Percentiles rank a stretch among this genome's conserved stretches.
Evolutionary conservation across 2,329 filamentous ascomycete species (phyloP).

Genomic region (Scedosporium aurantiacum): DNA sequence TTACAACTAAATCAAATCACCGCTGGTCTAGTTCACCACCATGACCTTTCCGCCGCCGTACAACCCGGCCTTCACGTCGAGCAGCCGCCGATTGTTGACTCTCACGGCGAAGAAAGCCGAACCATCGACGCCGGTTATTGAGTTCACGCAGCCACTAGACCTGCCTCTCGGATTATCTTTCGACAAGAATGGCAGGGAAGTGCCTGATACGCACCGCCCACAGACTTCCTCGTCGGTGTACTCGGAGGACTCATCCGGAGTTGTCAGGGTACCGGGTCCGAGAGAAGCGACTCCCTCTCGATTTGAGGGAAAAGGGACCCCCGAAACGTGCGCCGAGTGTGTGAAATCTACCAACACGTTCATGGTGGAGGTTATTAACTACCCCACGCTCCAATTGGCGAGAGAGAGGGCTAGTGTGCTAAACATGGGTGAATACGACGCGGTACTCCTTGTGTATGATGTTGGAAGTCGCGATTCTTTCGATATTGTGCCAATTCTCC

Average conservation of each 20-base stretch:
- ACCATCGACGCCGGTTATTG: neutral
- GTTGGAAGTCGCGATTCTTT: conserved; percentile 14
- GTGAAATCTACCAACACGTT: neutral
- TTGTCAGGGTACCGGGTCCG: neutral
- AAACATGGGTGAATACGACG: conserved; percentile 16
- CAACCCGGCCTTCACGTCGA: conserved; percentile 18
- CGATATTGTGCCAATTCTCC: conserved; percentile 10
- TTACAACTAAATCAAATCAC: neutral
- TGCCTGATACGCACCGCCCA: neutral
- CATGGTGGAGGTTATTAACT: conserved; percentile 19
- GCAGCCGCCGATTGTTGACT: conserved; percentile 17
- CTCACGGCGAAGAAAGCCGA: conserved; percentile 2
- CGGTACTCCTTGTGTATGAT: conserved; percentile 19
- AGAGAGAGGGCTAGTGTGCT: conserved; percentile 13
- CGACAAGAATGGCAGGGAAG: neutral
- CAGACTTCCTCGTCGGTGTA: neutral
- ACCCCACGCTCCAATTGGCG: conserved; percentile 15
- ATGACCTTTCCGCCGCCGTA: conserved; percentile 18
- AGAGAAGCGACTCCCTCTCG: neutral
- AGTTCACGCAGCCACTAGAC: neutral
- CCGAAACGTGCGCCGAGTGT: conserved; percentile 7
- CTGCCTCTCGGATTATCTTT: neutral
- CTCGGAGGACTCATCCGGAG: neutral
- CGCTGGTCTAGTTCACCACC: conserved; percentile 15
- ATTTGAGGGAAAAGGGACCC: neutral